phyloP scores from a whole-genome alignment of 2,329 filamentous ascomycete species.

The Rachicladosporium sp. region DNA sequence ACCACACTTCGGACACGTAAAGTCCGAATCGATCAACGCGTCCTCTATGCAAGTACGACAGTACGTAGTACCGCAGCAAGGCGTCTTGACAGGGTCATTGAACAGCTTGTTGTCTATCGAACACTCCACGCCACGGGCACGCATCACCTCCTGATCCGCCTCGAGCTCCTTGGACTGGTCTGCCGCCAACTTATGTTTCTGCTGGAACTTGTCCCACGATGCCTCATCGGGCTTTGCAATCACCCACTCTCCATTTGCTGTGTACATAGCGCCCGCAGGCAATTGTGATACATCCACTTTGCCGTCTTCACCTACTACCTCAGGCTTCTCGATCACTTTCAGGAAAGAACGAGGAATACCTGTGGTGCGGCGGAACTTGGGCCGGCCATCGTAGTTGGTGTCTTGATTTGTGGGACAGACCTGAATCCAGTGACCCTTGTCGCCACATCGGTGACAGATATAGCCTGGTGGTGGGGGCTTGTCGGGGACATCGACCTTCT shows the following conservation, averaged over 20 bases:
- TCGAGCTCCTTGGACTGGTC: constrained; percentile 63
- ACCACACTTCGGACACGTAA: constrained; percentile 84
- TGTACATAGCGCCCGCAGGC: constrained; percentile 88
- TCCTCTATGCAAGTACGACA: constrained; percentile 99
- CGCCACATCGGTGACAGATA: constrained; percentile 88
- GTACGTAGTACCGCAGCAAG: constrained; percentile 95
- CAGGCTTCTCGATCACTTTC: constrained; percentile 87
- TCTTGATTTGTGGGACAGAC: constrained; percentile 97
- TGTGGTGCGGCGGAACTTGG: constrained; percentile 88
- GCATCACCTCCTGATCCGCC: constrained; percentile 71
- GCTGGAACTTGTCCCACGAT: constrained; percentile 93
- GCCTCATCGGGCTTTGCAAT: constrained; percentile 91
- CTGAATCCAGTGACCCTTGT: constrained; percentile 98
- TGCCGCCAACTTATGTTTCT: constrained; percentile 77
- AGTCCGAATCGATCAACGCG: constrained; percentile 95
- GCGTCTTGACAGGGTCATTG: constrained; percentile 96
- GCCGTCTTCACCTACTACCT: constrained; percentile 59
- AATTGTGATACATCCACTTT: constrained; percentile 70
- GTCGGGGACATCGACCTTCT: constrained; percentile 69
- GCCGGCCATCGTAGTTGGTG: constrained; percentile 85
- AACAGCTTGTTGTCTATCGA: constrained; percentile 96
- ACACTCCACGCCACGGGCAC: constrained; percentile 82
- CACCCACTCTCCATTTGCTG: constrained; percentile 93
- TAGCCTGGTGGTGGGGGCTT: constrained; percentile 90
- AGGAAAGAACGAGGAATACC: constrained; percentile 93